Base-by-base conservation (phyloP, 2,329 filamentous ascomycete species). In the Acrodontium crateriforme region DNA sequence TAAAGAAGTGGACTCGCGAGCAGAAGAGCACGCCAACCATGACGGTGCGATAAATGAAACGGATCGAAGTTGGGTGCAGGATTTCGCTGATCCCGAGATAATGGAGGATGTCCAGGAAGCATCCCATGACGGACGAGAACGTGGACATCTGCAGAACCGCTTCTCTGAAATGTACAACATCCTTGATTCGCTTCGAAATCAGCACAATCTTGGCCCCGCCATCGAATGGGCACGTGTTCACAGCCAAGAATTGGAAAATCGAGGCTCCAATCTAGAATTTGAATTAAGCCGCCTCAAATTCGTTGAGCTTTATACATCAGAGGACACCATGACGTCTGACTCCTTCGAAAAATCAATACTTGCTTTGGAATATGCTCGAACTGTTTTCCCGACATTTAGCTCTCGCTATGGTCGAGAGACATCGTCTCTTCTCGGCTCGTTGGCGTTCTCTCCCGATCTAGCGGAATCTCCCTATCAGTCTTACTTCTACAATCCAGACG, bases 91-190 rank as follows among this genome's bases (percentile, higher is more conserved):
- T n/a, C 15, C 20, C 23, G 20, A 28, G 13, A 15, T 13, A n/a
- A 17, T 18, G 28, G 24, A 22, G 17, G 21, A 31, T 9, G 16
- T 9, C 6, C 10, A n/a, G 11, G n/a, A n/a, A n/a, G n/a, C n/a
- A n/a, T n/a, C n/a, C n/a, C n/a, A n/a, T n/a, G 20, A 30, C 11
- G 25, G 19, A n/a, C 20, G 28, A 15, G 12, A 17, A 31, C 30
- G 25, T 11, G 41, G 42, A 9, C 40, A 75, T 27, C 65, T 94
- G n/a, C 78, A 87, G 43, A 64, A 70, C 29, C 74, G 83, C 40
- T 98, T 98, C 48, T 65, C 74, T 7, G 73, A 78, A 34, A 94
- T 98, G 84, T 95, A 95, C 53, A 64, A 71, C 45, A 92, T 95
- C 30, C 65, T 98, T 6, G 71, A 79, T 36, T 67, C 85, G 31